Conservation (phyloP, 2,329 filamentous ascomycete species). For the Fusarium irregulare region DNA sequence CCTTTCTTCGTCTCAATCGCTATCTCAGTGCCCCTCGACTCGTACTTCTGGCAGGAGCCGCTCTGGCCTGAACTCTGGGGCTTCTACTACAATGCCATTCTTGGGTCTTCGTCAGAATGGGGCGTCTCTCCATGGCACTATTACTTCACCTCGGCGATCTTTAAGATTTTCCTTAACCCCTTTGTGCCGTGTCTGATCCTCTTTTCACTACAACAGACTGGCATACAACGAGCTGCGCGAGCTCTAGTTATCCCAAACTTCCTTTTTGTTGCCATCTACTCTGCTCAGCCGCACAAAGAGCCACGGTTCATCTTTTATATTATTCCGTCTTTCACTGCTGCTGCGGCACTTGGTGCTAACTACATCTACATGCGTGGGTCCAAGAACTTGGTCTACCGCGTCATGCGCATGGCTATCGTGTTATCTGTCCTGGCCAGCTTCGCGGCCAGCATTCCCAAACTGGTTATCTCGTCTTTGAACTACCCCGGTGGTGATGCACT, state of each 20-base stretch:
- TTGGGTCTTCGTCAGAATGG: constrained; percentile 87
- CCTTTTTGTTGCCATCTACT: constrained; percentile 82
- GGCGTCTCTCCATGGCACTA: constrained; percentile 86
- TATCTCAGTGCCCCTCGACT: constrained; percentile 82
- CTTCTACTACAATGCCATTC: constrained; percentile 91
- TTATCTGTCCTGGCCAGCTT: constrained; percentile 71
- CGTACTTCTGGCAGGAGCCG: constrained; percentile 89
- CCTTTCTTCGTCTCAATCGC: constrained; percentile 75
- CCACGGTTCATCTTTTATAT: constrained; percentile 94
- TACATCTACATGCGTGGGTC: constrained; percentile 73
- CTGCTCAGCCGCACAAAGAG: constrained; percentile 93
- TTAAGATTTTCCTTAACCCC: constrained; percentile 86
- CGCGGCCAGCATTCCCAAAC: constrained; percentile 71
- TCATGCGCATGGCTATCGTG: constrained; percentile 66
- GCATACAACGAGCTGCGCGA: constrained; percentile 56
- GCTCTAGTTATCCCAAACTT: constrained; percentile 73
- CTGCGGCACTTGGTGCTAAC: constrained; percentile 78
- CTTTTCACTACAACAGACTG: constrained; percentile 62
- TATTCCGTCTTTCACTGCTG: constrained; percentile 82
- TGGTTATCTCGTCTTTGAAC: constrained; percentile 86
- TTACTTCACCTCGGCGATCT: constrained; percentile 85
- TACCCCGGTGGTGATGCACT: constrained; percentile 93
- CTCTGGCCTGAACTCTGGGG: constrained; percentile 92
- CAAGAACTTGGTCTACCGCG: constrained; percentile 68
- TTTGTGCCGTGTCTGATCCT: constrained; percentile 67